Conservation (phyloP, 202 grass and related monocot genomes). For the Zizania palustris region DNA sequence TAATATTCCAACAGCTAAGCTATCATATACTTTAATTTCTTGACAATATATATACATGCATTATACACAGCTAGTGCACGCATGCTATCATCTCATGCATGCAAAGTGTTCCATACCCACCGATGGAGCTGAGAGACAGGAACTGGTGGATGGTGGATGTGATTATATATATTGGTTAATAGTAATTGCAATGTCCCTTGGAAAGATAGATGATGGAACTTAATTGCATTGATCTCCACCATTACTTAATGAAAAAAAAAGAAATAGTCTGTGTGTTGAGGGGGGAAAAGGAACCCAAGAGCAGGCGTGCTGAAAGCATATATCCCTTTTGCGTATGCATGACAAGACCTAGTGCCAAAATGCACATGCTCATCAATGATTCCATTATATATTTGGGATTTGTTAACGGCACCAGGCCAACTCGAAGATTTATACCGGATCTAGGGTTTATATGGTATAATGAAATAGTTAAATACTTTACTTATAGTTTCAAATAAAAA, state of each 20-base stretch:
- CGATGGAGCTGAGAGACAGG: not conserved
- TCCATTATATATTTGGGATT: no score
- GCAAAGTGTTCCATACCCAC: not conserved
- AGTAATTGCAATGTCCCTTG: constrained; percentile 2
- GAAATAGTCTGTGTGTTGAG: not conserved
- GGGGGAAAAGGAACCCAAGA: constrained; percentile 5
- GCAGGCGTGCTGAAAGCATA: constrained; percentile 11
- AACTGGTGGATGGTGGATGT: constrained; percentile 33
- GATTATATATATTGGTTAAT: not conserved
- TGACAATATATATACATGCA: no score
- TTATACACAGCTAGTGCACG: no score
- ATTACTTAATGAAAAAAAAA: constrained; percentile 2
- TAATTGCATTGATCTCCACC: constrained; percentile 48
- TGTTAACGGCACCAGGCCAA: no score
- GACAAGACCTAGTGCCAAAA: constrained; percentile 7
- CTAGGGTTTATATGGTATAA: no score
- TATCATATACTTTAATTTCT: no score
- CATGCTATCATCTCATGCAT: not conserved
- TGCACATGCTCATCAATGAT: no score
- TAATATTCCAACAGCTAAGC: no score
- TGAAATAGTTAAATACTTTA: no score
- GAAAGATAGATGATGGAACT: not conserved
- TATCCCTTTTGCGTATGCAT: not conserved
- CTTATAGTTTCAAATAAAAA: no score
- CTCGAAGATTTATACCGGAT: no score